Percentiles rank a stretch among this genome's conserved stretches.
Conservation (phyloP, 2,329 filamentous ascomycete genomes). For the Diaporthe vaccinii region DNA sequence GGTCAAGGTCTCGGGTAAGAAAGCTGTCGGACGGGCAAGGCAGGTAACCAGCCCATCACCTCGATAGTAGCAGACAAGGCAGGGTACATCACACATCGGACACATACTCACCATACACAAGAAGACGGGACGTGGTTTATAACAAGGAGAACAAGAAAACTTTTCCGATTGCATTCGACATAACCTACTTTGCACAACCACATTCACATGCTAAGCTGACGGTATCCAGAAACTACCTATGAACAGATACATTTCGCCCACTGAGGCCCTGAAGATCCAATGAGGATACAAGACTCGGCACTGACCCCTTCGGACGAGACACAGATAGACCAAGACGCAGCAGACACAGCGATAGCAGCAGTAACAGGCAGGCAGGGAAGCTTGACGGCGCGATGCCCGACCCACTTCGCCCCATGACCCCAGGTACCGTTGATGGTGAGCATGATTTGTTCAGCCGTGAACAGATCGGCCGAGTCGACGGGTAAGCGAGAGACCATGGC, state of each 20-base stretch:
- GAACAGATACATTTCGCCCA: conserved; percentile 7
- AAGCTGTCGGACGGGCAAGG: no score
- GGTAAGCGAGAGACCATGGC: neutral
- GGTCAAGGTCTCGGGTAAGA: no score
- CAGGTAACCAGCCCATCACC: neutral
- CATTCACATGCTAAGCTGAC: conserved; percentile 38
- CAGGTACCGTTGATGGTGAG: neutral
- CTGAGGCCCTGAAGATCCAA: neutral
- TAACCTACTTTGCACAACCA: conserved; percentile 31
- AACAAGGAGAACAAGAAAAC: conserved; percentile 33
- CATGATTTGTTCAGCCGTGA: neutral
- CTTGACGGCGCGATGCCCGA: neutral
- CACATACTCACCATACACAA: neutral
- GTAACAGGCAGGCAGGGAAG: neutral
- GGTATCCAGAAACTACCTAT: conserved; percentile 34
- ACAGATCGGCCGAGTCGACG: neutral
- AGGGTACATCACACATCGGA: neutral
- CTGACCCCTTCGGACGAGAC: neutral
- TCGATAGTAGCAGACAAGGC: neutral
- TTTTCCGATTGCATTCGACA: conserved; percentile 39
- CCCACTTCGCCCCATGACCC: neutral
- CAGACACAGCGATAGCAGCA: conserved; percentile 1
- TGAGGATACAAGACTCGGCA: neutral
- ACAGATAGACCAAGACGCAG: conserved; percentile 13
- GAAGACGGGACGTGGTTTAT: neutral